Evolutionary conservation across 2,329 filamentous ascomycete species (phyloP).

Genomic region (Phyllosticta paracitricarpa): DNA sequence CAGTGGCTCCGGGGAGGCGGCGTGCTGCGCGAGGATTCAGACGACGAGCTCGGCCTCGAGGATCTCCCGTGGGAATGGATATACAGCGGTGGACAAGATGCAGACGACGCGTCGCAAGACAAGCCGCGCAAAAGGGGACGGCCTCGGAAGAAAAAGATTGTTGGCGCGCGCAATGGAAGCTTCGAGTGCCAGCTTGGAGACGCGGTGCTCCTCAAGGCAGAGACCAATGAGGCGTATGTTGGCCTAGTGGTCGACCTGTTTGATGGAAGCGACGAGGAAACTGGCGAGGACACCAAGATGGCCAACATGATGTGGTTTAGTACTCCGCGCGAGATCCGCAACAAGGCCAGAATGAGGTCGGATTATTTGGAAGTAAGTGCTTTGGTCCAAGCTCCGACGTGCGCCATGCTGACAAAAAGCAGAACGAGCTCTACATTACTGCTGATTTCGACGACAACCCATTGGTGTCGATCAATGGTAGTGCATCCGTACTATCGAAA

Average conservation of each 20-base stretch:
- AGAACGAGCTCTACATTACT: constrained; percentile 90
- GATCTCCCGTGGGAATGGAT: constrained; percentile 44
- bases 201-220: constrained; percentile 75
- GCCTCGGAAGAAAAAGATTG: constrained; percentile 42
- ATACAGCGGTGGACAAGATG: constrained; percentile 42
- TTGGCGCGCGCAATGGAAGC: constrained; percentile 71
- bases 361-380: constrained; percentile 60
- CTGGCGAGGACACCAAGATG: constrained; percentile 51
- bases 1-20: constrained; percentile 49
- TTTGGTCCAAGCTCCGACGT: neutral
- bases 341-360: constrained; percentile 67
- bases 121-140: constrained; percentile 22
- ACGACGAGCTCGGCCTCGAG: constrained; percentile 63
- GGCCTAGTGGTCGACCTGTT: constrained; percentile 78
- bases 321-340: constrained; percentile 78
- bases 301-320: constrained; percentile 96
- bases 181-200: constrained; percentile 80
- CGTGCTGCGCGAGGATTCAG: constrained; percentile 66
- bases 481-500: constrained; percentile 68
- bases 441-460: constrained; percentile 80
- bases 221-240: constrained; percentile 86
- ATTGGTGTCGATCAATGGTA: constrained; percentile 81
- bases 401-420: constrained; percentile 13
- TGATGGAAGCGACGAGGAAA: constrained; percentile 56
- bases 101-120: constrained; percentile 18